Base-by-base conservation (phyloP, 2,329 filamentous ascomycete genomes). In the Diaporthe ilicicola region DNA sequence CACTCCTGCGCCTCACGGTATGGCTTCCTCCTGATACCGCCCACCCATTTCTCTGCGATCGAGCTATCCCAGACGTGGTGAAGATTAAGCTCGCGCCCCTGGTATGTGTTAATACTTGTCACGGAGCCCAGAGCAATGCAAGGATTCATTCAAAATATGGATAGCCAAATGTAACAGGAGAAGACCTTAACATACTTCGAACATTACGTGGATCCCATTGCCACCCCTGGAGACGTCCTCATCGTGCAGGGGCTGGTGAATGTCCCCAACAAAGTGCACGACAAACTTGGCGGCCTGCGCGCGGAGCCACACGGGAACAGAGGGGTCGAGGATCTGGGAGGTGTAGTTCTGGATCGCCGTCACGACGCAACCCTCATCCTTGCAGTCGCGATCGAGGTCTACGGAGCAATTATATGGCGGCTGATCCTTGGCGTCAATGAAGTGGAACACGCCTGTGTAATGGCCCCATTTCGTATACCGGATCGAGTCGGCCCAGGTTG, bases 21-120 rank as follows among this genome's bases (percentile, higher is more conserved):
- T 1, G 86, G 79, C 80, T 83, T 79, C 77, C 88, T 78, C 76
- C 86, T 81, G 53, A 82, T 78, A n/a, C 85, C 88, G 2, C 90
- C 90, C 1, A 91, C 82, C 76, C 88, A 81, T 76, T 90, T 88
- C 81, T 92, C 90, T 0, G 89, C 86, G 73, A 94, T 93, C 74
- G 87, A 88, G 67, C 87, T 89, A 77, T 94, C 92, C 92, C 92
- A 94, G 19, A 93, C 88, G 70, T 91, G 86, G 77, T 94, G 92
- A 51, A 94, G 84, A 77, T 94, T 94, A 69, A 88, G 85, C 34
- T 83, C 79, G 37, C 80, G 78, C 3, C 85, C 86, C 32, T 89
- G n/a, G n/a, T n/a, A n/a, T n/a, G n/a, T n/a, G n/a, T n/a, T n/a
- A n/a, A n/a, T n/a, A n/a, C n/a, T n/a, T n/a, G n/a, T n/a, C n/a